Base-by-base conservation (phyloP, 2,329 filamentous ascomycete genomes). In the Lachnellula subtilissima region DNA sequence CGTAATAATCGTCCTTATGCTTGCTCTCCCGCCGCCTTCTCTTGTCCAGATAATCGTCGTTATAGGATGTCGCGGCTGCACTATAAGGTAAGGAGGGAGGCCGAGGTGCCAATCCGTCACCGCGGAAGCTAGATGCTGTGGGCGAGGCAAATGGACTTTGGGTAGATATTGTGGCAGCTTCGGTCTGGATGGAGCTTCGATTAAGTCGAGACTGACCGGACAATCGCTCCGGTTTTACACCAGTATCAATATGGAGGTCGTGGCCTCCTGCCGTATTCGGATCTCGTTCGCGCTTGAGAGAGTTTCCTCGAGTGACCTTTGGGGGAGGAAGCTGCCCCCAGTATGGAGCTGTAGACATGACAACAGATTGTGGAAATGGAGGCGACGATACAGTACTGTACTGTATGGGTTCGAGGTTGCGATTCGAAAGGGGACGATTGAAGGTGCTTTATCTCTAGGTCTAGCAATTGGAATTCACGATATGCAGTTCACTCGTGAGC, bases 91-190 rank as follows among this genome's bases (percentile, higher is more conserved):
- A 76, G 2, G 82, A 83, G n/a, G 80, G 74, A 40, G 83, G 83
- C 55, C 82, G 77, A 52, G 83, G 82, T 63, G 82, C 78, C 59
- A 85, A 74, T 25, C 81, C 82, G 62, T 77, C 73, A 53, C 70
- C 74, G 47, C 72, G 72, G 64, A 82, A 80, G 65, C 71, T 79
- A 32, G 80, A 76, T 52, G 74, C 69, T 46, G 76, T 76, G 43
- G 83, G 82, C 37, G 82, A 84, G 60, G 74, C 77, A 65, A 78
- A 77, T 47, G 82, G 80, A 64, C 80, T 84, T 66, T 80, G 75
- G 48, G 81, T 84, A 50, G 81, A 82, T 57, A 84, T 79, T 63
- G 81, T 81, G 53, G 75, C 75, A 62, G 78, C 75, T 60, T 83
- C 79, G 57, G 82, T 84, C 72, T 84, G 82, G 56, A 74, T 71